These are phyloP conservation scores for Mantamonas sphyraenae DNA, from an alignment of 78 protist species.

Conservation along the genomic window DNA sequence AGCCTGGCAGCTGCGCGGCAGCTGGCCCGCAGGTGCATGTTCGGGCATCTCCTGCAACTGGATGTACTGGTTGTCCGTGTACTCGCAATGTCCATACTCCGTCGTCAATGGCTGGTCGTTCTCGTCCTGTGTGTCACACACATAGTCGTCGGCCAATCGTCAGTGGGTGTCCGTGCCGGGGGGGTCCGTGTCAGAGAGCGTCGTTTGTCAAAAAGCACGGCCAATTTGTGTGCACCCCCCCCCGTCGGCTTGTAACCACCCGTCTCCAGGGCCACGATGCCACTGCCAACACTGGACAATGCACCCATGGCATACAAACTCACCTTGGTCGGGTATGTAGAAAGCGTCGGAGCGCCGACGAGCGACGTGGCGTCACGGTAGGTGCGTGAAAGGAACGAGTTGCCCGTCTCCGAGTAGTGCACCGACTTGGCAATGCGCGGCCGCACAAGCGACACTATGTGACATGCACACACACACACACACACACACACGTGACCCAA, in stretches of 20 bases:
- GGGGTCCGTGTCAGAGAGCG: background rate
- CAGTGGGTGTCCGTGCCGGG: background rate
- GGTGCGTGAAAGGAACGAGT: background rate
- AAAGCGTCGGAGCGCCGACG: slow-evolving; percentile 45
- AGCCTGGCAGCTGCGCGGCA: slow-evolving; percentile 86
- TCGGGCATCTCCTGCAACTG: slow-evolving; percentile 97
- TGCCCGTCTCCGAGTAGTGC: slow-evolving; percentile 87
- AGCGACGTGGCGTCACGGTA: slow-evolving; percentile 74
- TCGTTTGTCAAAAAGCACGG: background rate
- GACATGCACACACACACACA: background rate
- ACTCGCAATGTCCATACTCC: slow-evolving; percentile 90
- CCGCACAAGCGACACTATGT: background rate
- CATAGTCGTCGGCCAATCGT: background rate
- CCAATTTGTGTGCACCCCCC: background rate
- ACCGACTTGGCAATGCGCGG: slow-evolving; percentile 53
- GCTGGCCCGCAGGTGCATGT: slow-evolving; percentile 96
- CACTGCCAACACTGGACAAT: too few species aligned
- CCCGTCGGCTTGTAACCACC: background rate
- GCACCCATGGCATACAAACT: too few species aligned
- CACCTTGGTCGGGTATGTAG: slow-evolving; percentile 68
- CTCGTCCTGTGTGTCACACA: slow-evolving; percentile 56
- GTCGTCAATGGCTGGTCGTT: slow-evolving; percentile 84
- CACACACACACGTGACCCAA: background rate
- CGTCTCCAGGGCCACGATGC: background rate
- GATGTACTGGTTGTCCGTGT: slow-evolving; percentile 78